Evolutionary conservation across 2,329 filamentous ascomycete genomes (phyloP).

Genomic region (Ambrosiella beaveri): DNA sequence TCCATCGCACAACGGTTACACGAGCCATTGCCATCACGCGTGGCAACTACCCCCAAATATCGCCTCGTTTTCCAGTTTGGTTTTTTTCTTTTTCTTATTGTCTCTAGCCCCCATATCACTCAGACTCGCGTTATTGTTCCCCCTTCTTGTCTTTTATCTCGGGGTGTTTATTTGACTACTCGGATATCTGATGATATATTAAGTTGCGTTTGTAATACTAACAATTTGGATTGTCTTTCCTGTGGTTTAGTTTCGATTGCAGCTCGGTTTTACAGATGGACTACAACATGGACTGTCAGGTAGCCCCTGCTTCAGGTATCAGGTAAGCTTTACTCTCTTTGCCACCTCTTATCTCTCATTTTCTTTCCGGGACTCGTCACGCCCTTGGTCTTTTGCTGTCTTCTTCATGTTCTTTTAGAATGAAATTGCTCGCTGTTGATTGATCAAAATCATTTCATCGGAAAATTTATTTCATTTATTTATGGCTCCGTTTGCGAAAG

Average conservation of each 20-base stretch:
- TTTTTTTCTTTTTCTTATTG: neutral
- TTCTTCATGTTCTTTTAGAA: no score
- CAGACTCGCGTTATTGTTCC: neutral
- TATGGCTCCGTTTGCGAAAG: no score
- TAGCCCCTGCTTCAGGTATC: slow-evolving; percentile 1
- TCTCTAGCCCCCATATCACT: neutral
- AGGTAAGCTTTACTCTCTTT: neutral
- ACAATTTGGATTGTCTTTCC: neutral
- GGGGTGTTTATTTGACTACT: no score
- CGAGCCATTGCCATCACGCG: neutral
- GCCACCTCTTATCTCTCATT: neutral
- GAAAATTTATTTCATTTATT: no score
- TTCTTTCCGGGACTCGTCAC: neutral
- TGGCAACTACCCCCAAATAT: neutral
- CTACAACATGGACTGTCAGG: neutral
- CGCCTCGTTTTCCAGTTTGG: neutral
- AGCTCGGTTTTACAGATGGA: neutral
- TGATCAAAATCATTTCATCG: no score
- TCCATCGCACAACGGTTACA: neutral
- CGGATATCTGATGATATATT: neutral
- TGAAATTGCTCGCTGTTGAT: no score
- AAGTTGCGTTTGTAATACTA: neutral
- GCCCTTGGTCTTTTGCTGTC: neutral
- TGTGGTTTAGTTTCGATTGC: neutral
- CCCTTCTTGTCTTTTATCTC: neutral